Base-by-base conservation (phyloP, 257 asterid species). In the Capsicum pubescens region DNA sequence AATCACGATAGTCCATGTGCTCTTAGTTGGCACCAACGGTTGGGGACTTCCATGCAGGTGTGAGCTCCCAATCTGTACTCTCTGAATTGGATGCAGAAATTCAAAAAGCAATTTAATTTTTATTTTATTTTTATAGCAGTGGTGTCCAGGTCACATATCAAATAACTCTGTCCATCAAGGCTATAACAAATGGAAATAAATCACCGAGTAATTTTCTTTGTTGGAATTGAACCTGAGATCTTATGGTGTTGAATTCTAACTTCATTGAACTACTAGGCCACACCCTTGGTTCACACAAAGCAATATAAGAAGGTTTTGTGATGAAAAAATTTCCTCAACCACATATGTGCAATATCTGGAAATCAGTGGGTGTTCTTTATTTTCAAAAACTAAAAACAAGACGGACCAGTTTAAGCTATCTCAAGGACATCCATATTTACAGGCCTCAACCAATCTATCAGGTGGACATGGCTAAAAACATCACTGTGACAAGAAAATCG, bases 331-430 rank as follows among this genome's bases (percentile, higher is more conserved):
- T 76, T 76, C 81, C 81, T 76, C 64, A 4, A 77, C 26, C 50
- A 52, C 50, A 77, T 2, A 52, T 54, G 9, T 54, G 46, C 82
- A 54, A 54, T 54, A 77, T 54, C 12, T 77, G 15, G 66, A 32
- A 54, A 77, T 16, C 82, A 77, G 26, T 54, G 64, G 26, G 54
- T 26, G 14, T 9, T 15, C 55, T 39, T 69, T 17, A 69, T 39
- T 69, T 54, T 32, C 82, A 77, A 54, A 77, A 77, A 54, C 32
- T 26, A 50, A 50, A 35, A 77, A 77, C 66, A 54, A 58, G 46
- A 50, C 15, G 0, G 80, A 71, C 16, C 26, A 71, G 39, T 17
- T n/a, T 44, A 10, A 46, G 26, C 15, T 15, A 77, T 16, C 82
- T 54, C 15, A 77, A 55, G 19, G 82, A 54, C 82, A 15, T 32